phyloP scores from a whole-genome alignment of 768 basidiomycete species.

The Lactifluus echinatus region DNA sequence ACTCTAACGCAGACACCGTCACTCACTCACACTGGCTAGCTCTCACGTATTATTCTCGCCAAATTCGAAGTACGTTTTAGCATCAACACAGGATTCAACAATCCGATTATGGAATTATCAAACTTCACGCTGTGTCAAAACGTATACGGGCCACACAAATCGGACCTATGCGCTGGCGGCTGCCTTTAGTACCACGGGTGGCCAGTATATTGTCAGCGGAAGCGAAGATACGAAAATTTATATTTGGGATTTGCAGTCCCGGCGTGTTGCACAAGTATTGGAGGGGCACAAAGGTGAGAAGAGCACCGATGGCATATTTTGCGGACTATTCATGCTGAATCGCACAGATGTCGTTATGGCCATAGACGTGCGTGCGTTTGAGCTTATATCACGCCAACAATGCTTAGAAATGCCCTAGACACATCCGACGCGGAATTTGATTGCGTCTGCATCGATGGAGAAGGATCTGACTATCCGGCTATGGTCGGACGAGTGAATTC shows the following conservation, averaged over 20 bases:
- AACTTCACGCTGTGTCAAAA: slow-evolving; percentile 85
- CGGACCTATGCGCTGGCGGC: slow-evolving; percentile 74
- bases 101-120: slow-evolving; percentile 94
- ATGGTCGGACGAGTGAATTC: slow-evolving; percentile 30
- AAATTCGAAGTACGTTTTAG: slow-evolving; percentile 83
- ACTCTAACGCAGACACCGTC: not conserved
- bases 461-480: slow-evolving; percentile 79
- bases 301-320: not conserved
- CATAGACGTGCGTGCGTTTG: slow-evolving; percentile 43
- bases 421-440: slow-evolving; percentile 63
- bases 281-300: slow-evolving; percentile 72
- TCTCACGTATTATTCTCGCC: slow-evolving; percentile 89
- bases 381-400: not conserved
- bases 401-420: slow-evolving; percentile 38
- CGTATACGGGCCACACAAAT: slow-evolving; percentile 81
- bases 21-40: slow-evolving; percentile 31
- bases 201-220: slow-evolving; percentile 74
- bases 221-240: slow-evolving; percentile 86
- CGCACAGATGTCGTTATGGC: slow-evolving; percentile 60
- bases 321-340: not conserved
- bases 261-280: slow-evolving; percentile 63
- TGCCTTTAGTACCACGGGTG: slow-evolving; percentile 50
- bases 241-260: slow-evolving; percentile 83
- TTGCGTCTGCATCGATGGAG: slow-evolving; percentile 87
- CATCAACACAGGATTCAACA: slow-evolving; percentile 89